These are phyloP conservation scores for Musa schizocarpa DNA, from an alignment of 176 grass and related monocot species.

Conservation along the genomic window DNA sequence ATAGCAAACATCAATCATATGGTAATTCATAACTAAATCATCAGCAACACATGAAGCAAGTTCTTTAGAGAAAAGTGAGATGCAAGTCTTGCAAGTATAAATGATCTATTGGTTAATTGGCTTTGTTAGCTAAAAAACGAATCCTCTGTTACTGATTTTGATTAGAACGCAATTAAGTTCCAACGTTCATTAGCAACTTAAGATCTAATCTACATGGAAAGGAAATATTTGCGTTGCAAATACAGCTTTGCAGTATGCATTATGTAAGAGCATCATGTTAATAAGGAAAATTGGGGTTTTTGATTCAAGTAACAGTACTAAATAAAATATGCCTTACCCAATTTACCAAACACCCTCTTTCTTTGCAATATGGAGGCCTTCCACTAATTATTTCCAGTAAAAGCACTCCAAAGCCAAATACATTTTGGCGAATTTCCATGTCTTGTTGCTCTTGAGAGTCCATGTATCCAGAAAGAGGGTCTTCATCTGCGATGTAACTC, in stretches of 20 bases:
- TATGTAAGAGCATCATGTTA: neutral
- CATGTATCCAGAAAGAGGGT: conserved; percentile 32
- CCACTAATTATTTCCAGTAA: conserved; percentile 93
- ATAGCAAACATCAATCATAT: neutral
- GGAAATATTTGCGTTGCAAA: no score
- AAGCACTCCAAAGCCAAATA: conserved; percentile 72
- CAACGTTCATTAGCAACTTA: no score
- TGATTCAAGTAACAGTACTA: conserved; percentile 3
- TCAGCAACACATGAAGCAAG: no score
- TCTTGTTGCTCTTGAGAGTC: conserved; percentile 44
- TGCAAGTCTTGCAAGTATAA: no score
- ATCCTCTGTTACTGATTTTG: no score
- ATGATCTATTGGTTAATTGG: no score
- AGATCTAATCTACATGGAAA: no score
- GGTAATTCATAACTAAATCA: no score
- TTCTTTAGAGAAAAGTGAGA: no score
- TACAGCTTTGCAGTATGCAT: neutral
- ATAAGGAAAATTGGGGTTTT: neutral
- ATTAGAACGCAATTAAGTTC: no score
- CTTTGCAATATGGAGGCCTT: conserved; percentile 85
- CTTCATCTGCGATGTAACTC: conserved; percentile 27
- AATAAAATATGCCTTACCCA: conserved; percentile 43
- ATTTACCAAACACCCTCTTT: conserved; percentile 61
- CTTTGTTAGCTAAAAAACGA: no score
- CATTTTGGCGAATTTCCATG: conserved; percentile 61